Conservation (phyloP, 192 early-diverging fungal genomes). For the Backusella australiensis region DNA sequence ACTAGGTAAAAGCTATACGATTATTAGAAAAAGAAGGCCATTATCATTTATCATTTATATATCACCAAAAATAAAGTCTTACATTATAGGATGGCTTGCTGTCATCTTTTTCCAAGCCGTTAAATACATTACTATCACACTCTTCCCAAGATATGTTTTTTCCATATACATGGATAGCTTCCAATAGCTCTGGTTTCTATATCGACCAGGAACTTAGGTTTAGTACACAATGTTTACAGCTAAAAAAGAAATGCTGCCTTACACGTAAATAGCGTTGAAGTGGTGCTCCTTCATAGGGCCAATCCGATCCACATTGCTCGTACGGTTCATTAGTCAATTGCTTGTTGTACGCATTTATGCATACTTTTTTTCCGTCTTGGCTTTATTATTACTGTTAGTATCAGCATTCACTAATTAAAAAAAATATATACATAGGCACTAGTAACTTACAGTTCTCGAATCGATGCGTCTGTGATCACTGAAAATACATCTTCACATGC, state of each 20-base stretch:
- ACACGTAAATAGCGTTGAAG: constrained; percentile 51
- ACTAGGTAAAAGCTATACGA: constrained; percentile 57
- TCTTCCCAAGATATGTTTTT: constrained; percentile 56
- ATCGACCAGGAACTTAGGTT: neutral
- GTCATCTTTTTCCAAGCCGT: constrained; percentile 43
- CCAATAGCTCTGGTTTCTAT: constrained; percentile 49
- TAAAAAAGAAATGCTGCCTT: constrained; percentile 15
- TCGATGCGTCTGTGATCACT: constrained; percentile 11
- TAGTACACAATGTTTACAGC: neutral
- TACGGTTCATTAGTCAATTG: constrained; percentile 39
- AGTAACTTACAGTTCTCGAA: neutral
- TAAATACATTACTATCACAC: constrained; percentile 51
- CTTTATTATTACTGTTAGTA: constrained; percentile 7
- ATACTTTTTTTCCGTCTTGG: constrained; percentile 24
- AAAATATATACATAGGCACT: neutral
- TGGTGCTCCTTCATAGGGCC: constrained; percentile 52
- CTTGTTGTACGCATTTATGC: constrained; percentile 61
- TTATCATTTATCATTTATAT: neutral
- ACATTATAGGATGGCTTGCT: constrained; percentile 59
- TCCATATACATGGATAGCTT: constrained; percentile 52
- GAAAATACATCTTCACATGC: constrained; percentile 41
- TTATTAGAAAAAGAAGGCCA: neutral
- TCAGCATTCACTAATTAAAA: neutral
- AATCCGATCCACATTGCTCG: constrained; percentile 49
- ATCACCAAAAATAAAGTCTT: constrained; percentile 11